Percentiles rank a stretch among this genome's conserved stretches.
phyloP scores from a whole-genome alignment of 2,329 filamentous ascomycete genomes.

The Aspergillus sp. region DNA sequence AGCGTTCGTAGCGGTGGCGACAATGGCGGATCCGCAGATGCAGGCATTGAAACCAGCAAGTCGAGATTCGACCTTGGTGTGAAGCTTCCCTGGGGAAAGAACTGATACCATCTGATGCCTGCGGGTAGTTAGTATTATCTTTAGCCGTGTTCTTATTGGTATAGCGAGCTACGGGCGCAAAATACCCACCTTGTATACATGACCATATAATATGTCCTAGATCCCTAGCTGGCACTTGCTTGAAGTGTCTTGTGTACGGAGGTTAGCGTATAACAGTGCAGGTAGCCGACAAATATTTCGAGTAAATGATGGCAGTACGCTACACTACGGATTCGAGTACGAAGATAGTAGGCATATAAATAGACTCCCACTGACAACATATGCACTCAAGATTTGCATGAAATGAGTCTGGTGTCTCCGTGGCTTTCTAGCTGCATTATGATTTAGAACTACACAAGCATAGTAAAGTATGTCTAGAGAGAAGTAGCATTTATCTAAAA shows the following conservation, averaged over 20 bases:
- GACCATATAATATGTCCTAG: too few relatives aligned
- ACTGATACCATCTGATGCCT: neutral
- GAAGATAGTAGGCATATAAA: too few relatives aligned
- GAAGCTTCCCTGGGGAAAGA: constrained; percentile 7
- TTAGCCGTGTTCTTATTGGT: too few relatives aligned
- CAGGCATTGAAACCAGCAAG: neutral
- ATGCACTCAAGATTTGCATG: neutral
- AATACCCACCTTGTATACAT: too few relatives aligned
- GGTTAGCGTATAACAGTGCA: too few relatives aligned
- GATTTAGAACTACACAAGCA: neutral
- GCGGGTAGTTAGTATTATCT: neutral
- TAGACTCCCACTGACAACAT: neutral
- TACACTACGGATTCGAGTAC: too few relatives aligned
- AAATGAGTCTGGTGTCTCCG: too few relatives aligned
- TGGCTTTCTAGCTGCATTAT: neutral
- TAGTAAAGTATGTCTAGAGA: constrained; percentile 27
- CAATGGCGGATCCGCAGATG: neutral
- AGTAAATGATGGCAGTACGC: too few relatives aligned
- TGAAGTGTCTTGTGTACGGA: too few relatives aligned
- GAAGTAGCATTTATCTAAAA: constrained; percentile 35
- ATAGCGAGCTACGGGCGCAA: too few relatives aligned
- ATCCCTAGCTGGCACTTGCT: too few relatives aligned
- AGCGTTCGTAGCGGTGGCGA: neutral
- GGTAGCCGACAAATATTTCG: too few relatives aligned
- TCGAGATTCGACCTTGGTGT: constrained; percentile 9